phyloP scores from a whole-genome alignment of 306 rosid genomes.

The Prunus kanzakura region DNA sequence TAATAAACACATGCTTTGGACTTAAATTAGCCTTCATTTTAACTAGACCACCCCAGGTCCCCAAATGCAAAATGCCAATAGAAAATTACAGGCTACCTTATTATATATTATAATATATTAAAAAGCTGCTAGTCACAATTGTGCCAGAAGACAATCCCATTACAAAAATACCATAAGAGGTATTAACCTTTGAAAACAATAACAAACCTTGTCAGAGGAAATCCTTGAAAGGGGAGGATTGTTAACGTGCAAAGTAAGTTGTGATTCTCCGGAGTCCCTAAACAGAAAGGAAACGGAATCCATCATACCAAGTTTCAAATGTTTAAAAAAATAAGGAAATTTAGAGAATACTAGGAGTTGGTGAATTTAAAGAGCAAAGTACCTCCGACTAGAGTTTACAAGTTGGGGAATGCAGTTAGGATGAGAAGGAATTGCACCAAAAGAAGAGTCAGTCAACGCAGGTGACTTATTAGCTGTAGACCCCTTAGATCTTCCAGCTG shows the following conservation, averaged over 20 bases:
- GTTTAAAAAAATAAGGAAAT: neutral
- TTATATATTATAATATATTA: too few species aligned
- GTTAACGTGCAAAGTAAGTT: slow-evolving; percentile 18
- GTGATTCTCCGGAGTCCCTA: slow-evolving; percentile 38
- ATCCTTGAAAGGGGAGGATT: slow-evolving; percentile 41
- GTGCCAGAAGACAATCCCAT: neutral
- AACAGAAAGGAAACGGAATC: slow-evolving; percentile 7
- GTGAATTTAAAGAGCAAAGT: slow-evolving; percentile 6
- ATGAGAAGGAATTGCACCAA: slow-evolving; percentile 21
- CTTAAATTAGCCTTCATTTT: neutral
- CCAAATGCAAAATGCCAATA: neutral
- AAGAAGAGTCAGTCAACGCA: slow-evolving; percentile 11
- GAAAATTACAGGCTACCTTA: neutral
- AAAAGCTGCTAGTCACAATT: neutral
- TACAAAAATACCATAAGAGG: slow-evolving; percentile 12
- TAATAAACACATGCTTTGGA: neutral
- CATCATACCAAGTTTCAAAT: neutral
- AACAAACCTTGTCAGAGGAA: slow-evolving; percentile 72
- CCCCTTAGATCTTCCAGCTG: slow-evolving; percentile 66
- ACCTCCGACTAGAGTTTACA: slow-evolving; percentile 38
- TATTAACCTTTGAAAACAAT: slow-evolving; percentile 7
- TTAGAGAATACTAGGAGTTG: neutral
- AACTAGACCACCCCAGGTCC: too few species aligned
- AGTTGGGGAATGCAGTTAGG: slow-evolving; percentile 20
- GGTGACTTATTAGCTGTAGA: slow-evolving; percentile 30